Percentiles rank a stretch among this genome's conserved stretches.
Conservation (phyloP, 108 stramenopile species). For the Fistulifera pelliculosa region DNA sequence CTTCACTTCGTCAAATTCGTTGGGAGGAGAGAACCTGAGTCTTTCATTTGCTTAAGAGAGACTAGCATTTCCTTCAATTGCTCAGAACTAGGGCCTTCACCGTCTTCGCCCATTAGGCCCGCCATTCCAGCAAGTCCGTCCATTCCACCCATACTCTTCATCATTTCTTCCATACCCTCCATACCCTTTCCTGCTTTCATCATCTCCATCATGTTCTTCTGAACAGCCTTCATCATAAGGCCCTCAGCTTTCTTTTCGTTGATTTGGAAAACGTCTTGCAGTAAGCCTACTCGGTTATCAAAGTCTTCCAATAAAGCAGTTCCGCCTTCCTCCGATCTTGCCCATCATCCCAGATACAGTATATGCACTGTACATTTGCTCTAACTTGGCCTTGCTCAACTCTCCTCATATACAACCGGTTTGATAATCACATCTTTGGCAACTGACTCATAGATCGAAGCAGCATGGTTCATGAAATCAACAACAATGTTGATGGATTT, state of each 20-base stretch:
- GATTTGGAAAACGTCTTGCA: slow-evolving; percentile 73
- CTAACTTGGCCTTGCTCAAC: slow-evolving; percentile 64
- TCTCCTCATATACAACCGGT: slow-evolving; percentile 74
- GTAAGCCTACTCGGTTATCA: slow-evolving; percentile 52
- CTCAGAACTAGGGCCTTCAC: slow-evolving; percentile 50
- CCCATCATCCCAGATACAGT: slow-evolving; percentile 58
- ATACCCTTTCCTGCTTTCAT: slow-evolving; percentile 67
- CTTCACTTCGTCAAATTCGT: slow-evolving; percentile 58
- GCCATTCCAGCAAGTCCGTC: slow-evolving; percentile 41
- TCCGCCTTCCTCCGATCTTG: slow-evolving; percentile 6
- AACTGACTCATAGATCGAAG: slow-evolving; percentile 67
- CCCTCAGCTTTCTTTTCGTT: slow-evolving; percentile 75
- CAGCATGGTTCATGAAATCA: slow-evolving; percentile 82
- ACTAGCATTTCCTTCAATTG: slow-evolving; percentile 60
- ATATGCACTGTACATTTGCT: slow-evolving; percentile 75
- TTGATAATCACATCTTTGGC: slow-evolving; percentile 68
- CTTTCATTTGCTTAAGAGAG: slow-evolving; percentile 61
- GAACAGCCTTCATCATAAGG: slow-evolving; percentile 76
- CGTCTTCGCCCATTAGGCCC: slow-evolving; percentile 34
- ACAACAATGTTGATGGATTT: slow-evolving; percentile 77
- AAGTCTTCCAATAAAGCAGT: slow-evolving; percentile 21
- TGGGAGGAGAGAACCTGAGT: slow-evolving; percentile 51
- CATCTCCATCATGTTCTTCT: slow-evolving; percentile 80
- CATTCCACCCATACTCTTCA: slow-evolving; percentile 55
- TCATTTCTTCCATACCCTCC: slow-evolving; percentile 81